phyloP scores from a whole-genome alignment of 345 rosid species.

The Syzygium grande region DNA sequence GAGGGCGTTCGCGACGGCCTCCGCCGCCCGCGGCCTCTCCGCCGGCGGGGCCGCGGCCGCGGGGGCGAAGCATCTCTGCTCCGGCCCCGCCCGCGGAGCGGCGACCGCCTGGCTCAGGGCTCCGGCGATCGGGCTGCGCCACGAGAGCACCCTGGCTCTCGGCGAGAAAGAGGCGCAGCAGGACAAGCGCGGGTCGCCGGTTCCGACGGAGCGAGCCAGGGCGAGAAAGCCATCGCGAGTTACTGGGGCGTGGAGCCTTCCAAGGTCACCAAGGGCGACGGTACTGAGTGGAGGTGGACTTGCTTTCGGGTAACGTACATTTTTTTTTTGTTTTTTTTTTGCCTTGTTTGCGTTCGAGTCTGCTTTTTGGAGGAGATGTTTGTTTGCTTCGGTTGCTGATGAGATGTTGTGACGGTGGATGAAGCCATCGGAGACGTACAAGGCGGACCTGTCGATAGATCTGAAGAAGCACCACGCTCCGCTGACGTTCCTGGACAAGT shows the following conservation, averaged over 20 bases:
- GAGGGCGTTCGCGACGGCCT: constrained; percentile 8
- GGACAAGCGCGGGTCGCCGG: neutral
- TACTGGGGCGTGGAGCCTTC: constrained; percentile 8
- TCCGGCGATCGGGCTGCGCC: constrained; percentile 6
- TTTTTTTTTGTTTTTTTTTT: neutral
- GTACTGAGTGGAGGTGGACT: constrained; percentile 10
- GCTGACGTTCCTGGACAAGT: constrained; percentile 28
- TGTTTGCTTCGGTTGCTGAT: neutral
- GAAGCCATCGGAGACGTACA: constrained; percentile 44
- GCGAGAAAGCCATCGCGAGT: constrained; percentile 1
- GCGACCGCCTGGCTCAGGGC: constrained; percentile 5
- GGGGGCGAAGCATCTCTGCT: neutral
- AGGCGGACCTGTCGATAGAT: constrained; percentile 51
- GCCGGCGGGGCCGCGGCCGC: neutral
- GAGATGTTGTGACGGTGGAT: neutral
- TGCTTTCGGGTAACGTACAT: constrained; percentile 3
- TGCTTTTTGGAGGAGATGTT: neutral
- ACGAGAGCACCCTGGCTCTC: constrained; percentile 9
- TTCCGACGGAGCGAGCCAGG: neutral
- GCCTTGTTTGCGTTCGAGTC: neutral
- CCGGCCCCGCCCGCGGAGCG: neutral
- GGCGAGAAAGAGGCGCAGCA: constrained; percentile 1
- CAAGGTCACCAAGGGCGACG: constrained; percentile 6
- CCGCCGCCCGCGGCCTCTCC: neutral
- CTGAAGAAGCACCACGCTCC: constrained; percentile 65